These are phyloP conservation scores for Lablab purpureus DNA, from an alignment of 306 rosid species.

Conservation along the genomic window DNA sequence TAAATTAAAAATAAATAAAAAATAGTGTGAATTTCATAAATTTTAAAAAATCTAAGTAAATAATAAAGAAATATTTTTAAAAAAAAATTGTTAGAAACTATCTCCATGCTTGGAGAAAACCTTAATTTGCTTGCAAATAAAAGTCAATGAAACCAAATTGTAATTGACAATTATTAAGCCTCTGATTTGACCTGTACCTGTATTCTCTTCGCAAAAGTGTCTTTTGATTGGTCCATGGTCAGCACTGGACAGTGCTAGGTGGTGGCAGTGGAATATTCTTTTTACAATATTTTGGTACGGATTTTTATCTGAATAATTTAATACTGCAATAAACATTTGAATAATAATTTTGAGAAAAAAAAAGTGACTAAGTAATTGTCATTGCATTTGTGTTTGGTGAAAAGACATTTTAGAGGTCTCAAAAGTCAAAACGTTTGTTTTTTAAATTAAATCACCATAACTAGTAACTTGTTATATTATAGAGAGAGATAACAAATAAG, in stretches of 20 bases:
- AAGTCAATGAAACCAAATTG: background rate
- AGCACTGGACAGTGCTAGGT: background rate
- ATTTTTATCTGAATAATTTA: background rate
- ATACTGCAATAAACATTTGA: background rate
- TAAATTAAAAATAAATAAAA: background rate
- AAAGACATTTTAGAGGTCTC: background rate
- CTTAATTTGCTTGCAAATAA: background rate
- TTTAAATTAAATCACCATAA: no score
- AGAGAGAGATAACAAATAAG: no score
- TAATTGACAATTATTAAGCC: background rate
- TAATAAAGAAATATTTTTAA: no score
- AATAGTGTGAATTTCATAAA: no score
- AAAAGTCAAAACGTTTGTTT: background rate
- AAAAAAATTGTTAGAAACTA: no score
- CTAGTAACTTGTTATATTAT: no score
- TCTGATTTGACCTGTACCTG: background rate
- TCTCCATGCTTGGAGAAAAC: background rate
- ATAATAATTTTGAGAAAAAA: background rate
- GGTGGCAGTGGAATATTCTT: background rate
- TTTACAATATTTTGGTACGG: no score
- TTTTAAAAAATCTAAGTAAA: no score
- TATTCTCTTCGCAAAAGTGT: background rate
- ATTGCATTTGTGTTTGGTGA: conserved; percentile 15
- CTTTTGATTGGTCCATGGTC: conserved; percentile 28
- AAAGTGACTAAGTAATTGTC: background rate